Evolutionary conservation across 1,284 basidiomycete species (phyloP).

Genomic region (Ceratobasidium theobromae): DNA sequence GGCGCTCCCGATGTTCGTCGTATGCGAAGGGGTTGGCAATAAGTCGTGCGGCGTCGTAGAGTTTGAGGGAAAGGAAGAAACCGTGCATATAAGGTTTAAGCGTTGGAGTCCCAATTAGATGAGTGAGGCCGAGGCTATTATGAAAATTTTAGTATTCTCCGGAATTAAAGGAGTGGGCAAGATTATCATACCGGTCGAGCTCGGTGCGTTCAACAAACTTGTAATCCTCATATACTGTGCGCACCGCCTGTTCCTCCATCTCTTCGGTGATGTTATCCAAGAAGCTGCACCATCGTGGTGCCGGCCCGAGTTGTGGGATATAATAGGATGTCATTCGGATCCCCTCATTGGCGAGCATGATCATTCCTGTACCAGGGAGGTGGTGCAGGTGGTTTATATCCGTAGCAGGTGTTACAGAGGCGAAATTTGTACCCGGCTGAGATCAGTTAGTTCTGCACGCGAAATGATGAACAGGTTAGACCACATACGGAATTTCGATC

Average conservation of each 20-base stretch:
- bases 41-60: constrained; percentile 94
- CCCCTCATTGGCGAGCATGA: constrained; percentile 90
- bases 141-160: not conserved
- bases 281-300: constrained; percentile 96
- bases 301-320: constrained; percentile 93
- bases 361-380: constrained; percentile 78
- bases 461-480: not conserved
- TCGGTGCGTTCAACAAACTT: constrained; percentile 94
- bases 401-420: constrained; percentile 86
- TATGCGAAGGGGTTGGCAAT: constrained; percentile 97
- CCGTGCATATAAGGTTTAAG: constrained; percentile 99
- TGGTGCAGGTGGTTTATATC: constrained; percentile 90
- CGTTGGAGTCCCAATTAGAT: constrained; percentile 90
- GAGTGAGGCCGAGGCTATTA: constrained; percentile 81
- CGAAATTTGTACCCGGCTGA: constrained; percentile 84
- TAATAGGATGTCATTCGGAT: constrained; percentile 91
- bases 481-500: constrained; percentile 75
- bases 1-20: constrained; percentile 86
- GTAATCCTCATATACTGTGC: constrained; percentile 89
- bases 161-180: not conserved
- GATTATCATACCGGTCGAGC: constrained; percentile 68
- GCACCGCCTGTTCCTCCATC: constrained; percentile 84
- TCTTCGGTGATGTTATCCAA: constrained; percentile 98
- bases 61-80: constrained; percentile 93
- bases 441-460: constrained; percentile 17